These are phyloP conservation scores for Fagus sylvatica DNA, from an alignment of 306 rosid species.

Conservation along the genomic window DNA sequence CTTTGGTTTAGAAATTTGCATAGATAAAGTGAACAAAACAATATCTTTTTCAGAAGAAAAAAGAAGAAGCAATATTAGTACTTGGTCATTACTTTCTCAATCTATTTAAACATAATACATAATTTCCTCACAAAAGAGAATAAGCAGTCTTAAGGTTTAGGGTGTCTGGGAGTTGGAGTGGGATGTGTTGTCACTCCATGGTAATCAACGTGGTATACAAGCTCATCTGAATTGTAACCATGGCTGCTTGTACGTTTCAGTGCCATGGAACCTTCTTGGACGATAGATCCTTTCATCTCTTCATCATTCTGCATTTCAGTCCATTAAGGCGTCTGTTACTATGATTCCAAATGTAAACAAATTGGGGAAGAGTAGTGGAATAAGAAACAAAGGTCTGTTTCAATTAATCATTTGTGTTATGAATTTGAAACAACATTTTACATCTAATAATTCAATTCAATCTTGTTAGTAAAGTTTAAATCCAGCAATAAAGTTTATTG, in stretches of 20 bases:
- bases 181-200: conserved; percentile 96
- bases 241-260: conserved; percentile 31
- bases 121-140: conserved; percentile 22
- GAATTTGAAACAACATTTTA: too few relatives aligned
- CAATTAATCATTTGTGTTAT: too few relatives aligned
- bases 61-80: too few relatives aligned
- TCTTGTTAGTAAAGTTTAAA: too few relatives aligned
- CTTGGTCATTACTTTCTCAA: conserved; percentile 20
- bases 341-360: background rate
- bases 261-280: conserved; percentile 37
- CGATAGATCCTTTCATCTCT: conserved; percentile 27
- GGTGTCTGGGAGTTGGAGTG: conserved; percentile 74
- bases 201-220: conserved; percentile 79
- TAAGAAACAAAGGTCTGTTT: too few relatives aligned
- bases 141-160: conserved; percentile 48
- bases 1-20: background rate
- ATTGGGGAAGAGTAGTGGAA: too few relatives aligned
- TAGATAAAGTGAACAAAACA: background rate
- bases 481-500: too few relatives aligned
- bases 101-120: conserved; percentile 32
- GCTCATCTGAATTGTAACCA: conserved; percentile 37
- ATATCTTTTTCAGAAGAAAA: too few relatives aligned
- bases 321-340: background rate
- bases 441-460: too few relatives aligned
- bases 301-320: conserved; percentile 56